phyloP scores from a whole-genome alignment of 2,329 filamentous ascomycete species.

The Aspergillus tanneri region DNA sequence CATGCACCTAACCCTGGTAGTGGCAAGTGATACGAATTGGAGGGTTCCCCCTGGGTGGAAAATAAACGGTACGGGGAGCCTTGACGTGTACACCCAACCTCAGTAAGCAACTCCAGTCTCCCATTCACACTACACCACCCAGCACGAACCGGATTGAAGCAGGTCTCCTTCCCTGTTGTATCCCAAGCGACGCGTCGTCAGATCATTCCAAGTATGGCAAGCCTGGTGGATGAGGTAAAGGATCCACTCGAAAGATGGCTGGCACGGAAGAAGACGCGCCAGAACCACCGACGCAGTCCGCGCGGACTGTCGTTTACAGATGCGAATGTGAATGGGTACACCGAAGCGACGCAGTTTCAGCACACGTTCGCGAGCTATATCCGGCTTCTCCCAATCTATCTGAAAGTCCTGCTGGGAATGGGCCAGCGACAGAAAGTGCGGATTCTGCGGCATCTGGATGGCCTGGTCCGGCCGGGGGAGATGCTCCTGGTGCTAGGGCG shows the following conservation, averaged over 20 bases:
- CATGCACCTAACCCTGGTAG: too few species aligned
- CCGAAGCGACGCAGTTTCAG: neutral
- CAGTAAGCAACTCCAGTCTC: neutral
- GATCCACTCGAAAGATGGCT: neutral
- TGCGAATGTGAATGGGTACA: neutral
- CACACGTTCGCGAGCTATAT: neutral
- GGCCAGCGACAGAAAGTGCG: neutral
- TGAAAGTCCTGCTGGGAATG: neutral
- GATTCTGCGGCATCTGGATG: neutral
- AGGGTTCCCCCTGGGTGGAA: too few species aligned
- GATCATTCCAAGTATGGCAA: neutral
- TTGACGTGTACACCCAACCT: too few species aligned
- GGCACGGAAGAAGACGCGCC: neutral
- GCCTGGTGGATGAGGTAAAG: neutral
- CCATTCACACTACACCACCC: neutral
- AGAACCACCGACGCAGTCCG: neutral
- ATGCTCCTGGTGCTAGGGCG: slow-evolving; percentile 50
- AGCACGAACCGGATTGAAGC: neutral
- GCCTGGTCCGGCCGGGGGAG: slow-evolving; percentile 37
- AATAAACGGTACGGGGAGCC: too few species aligned
- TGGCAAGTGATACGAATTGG: too few species aligned
- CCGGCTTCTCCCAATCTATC: neutral
- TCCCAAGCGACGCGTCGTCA: neutral
- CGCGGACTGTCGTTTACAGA: neutral
- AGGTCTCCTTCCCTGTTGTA: neutral